Evolutionary conservation across 306 rosid species (phyloP).

Genomic region (Oemleria cerasiformis): DNA sequence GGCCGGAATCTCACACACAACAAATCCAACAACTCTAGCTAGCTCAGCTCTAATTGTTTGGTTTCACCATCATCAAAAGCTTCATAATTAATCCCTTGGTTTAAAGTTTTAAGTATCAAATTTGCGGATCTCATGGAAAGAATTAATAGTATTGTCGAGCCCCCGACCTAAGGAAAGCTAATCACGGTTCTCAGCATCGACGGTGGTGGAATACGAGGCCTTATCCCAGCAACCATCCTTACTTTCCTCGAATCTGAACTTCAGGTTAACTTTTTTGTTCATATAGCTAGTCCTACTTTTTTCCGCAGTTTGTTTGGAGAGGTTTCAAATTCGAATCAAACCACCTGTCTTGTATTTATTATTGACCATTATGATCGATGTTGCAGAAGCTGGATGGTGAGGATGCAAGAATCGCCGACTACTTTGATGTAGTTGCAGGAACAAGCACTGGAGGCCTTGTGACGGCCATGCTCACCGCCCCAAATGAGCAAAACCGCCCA

Average conservation of each 20-base stretch:
- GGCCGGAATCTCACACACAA: too few relatives aligned
- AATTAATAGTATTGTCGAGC: conserved; percentile 24
- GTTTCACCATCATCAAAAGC: too few relatives aligned
- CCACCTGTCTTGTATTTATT: too few relatives aligned
- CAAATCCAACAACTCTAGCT: too few relatives aligned
- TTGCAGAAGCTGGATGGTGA: conserved; percentile 60
- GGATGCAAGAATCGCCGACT: conserved; percentile 65
- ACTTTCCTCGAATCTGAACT: conserved; percentile 55
- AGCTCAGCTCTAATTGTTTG: too few relatives aligned
- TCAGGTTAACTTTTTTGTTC: too few relatives aligned
- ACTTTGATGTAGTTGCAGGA: conserved; percentile 65
- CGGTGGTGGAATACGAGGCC: conserved; percentile 73
- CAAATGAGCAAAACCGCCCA: conserved; percentile 48
- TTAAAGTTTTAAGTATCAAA: too few relatives aligned
- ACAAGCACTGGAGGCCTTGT: conserved; percentile 73
- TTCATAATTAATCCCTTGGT: too few relatives aligned
- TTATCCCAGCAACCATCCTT: conserved; percentile 57
- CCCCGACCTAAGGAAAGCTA: conserved; percentile 52
- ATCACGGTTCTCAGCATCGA: conserved; percentile 71
- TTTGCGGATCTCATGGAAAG: conserved; percentile 22
- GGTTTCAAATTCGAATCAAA: too few relatives aligned
- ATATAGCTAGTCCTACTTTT: too few relatives aligned
- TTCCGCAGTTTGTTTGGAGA: too few relatives aligned
- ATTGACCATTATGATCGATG: background rate
- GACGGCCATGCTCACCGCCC: conserved; percentile 58